Conservation (phyloP, 1,284 basidiomycete genomes). For the Ustilago lituana region DNA sequence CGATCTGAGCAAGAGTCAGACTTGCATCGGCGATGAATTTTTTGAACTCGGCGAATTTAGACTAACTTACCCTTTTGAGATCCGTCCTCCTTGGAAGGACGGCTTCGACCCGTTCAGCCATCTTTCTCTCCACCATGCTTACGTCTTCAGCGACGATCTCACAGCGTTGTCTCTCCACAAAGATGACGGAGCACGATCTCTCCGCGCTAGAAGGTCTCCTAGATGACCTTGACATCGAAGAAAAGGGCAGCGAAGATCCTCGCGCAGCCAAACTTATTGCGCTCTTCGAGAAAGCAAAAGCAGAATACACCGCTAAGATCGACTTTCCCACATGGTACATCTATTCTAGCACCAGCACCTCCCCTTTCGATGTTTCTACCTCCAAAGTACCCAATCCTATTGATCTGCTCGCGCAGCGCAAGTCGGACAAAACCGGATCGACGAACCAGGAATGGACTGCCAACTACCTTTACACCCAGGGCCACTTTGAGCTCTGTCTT, state of each 20-base stretch:
- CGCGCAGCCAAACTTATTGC: conserved; percentile 36
- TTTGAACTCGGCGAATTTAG: background rate
- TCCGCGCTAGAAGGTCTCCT: conserved; percentile 34
- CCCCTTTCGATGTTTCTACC: conserved; percentile 1
- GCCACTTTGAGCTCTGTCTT: conserved; percentile 31
- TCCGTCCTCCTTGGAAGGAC: too few species aligned
- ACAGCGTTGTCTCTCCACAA: background rate
- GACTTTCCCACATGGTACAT: conserved; percentile 31
- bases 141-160: background rate
- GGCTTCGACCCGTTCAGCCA: background rate
- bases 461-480: conserved; percentile 31
- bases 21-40: conserved; percentile 31
- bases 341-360: background rate
- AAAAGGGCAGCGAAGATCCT: conserved; percentile 22
- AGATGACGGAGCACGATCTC: conserved; percentile 32
- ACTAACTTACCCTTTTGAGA: too few species aligned
- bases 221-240: conserved; percentile 36
- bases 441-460: conserved; percentile 42
- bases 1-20: background rate
- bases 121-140: background rate
- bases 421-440: conserved; percentile 16
- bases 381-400: conserved; percentile 15
- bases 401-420: conserved; percentile 7
- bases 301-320: conserved; percentile 36
- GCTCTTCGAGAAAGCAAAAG: conserved; percentile 37